phyloP scores from a whole-genome alignment of 352 stramenopile genomes.

The Blastocystis sp. region DNA sequence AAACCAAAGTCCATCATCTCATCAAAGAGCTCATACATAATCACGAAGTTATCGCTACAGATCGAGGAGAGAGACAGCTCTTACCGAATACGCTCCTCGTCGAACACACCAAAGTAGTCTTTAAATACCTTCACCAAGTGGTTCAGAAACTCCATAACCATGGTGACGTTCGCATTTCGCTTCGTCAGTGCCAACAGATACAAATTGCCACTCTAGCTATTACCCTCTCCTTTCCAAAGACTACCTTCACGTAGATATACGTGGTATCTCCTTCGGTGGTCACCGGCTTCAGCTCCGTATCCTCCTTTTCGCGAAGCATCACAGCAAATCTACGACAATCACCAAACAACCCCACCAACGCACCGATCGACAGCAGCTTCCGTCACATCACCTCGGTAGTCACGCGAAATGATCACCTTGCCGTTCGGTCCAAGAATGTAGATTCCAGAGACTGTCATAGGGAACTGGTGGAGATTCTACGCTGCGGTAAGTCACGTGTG shows the following conservation, averaged over 20 bases:
- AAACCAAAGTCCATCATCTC: slow-evolving; percentile 99
- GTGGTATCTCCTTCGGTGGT: slow-evolving; percentile 79
- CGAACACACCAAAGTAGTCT: slow-evolving; percentile 95
- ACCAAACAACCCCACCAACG: slow-evolving; percentile 63
- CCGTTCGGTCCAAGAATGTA: slow-evolving; percentile 97
- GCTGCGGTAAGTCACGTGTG: too few relatives aligned
- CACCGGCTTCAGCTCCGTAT: slow-evolving; percentile 80
- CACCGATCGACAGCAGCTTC: slow-evolving; percentile 75
- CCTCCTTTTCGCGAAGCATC: slow-evolving; percentile 80
- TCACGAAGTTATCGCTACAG: slow-evolving; percentile 90
- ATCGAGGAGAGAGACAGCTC: not conserved
- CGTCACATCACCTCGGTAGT: slow-evolving; percentile 95
- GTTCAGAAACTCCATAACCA: slow-evolving; percentile 84
- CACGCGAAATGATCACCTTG: slow-evolving; percentile 96
- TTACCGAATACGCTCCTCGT: slow-evolving; percentile 90
- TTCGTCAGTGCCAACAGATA: slow-evolving; percentile 95
- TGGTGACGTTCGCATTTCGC: slow-evolving; percentile 91
- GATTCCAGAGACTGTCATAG: slow-evolving; percentile 75
- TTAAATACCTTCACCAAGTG: slow-evolving; percentile 81
- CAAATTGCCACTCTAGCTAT: slow-evolving; percentile 83
- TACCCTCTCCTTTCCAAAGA: not conserved
- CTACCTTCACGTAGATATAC: slow-evolving; percentile 80
- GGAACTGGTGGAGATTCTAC: too few relatives aligned
- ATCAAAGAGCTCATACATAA: slow-evolving; percentile 98
- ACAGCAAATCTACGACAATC: slow-evolving; percentile 11